Evolutionary conservation across 1,139 yeast species (phyloP).

Genomic region (Saccharomycopsis hybrid): DNA sequence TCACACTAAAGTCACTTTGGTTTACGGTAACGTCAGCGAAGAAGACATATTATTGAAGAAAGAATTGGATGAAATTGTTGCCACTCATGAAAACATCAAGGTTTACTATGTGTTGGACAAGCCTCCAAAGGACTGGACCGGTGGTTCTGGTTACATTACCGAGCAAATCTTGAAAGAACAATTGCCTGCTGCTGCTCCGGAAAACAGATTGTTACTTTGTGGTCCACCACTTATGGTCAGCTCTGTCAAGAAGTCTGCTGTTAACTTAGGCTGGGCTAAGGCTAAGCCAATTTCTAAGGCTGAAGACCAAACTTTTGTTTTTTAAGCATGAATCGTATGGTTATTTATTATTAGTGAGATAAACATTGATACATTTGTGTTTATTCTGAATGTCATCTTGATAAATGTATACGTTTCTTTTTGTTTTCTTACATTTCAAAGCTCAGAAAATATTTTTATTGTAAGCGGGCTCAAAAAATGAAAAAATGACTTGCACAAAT

Average conservation of each 20-base stretch:
- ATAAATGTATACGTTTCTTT: too few species aligned
- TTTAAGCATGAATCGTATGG: too few species aligned
- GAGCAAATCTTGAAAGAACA: constrained; percentile 63
- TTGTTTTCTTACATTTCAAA: too few species aligned
- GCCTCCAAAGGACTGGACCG: constrained; percentile 71
- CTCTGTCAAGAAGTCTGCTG: constrained; percentile 76
- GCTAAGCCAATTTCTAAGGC: constrained; percentile 88
- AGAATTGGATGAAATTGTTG: constrained; percentile 68
- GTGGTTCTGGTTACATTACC: constrained; percentile 77
- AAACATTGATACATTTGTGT: too few species aligned
- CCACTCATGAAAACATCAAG: constrained; percentile 59
- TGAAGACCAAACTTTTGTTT: constrained; percentile 89
- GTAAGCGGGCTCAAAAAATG: too few species aligned
- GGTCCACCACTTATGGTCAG: constrained; percentile 93
- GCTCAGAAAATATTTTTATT: too few species aligned
- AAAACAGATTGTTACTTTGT: constrained; percentile 74
- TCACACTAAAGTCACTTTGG: constrained; percentile 61
- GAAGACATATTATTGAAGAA: constrained; percentile 74
- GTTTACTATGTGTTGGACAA: constrained; percentile 74
- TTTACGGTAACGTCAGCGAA: constrained; percentile 74
- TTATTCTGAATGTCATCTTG: too few species aligned
- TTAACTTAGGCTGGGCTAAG: constrained; percentile 71
- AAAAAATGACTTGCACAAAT: too few species aligned
- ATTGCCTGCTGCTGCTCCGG: constrained; percentile 56
- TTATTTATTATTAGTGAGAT: too few species aligned